Evolutionary conservation across 371 early-diverging fungal genomes (phyloP), one percentile per base, ranked within the genome.

Genomic region (Homolaphlyctis polyrhiza): DNA sequence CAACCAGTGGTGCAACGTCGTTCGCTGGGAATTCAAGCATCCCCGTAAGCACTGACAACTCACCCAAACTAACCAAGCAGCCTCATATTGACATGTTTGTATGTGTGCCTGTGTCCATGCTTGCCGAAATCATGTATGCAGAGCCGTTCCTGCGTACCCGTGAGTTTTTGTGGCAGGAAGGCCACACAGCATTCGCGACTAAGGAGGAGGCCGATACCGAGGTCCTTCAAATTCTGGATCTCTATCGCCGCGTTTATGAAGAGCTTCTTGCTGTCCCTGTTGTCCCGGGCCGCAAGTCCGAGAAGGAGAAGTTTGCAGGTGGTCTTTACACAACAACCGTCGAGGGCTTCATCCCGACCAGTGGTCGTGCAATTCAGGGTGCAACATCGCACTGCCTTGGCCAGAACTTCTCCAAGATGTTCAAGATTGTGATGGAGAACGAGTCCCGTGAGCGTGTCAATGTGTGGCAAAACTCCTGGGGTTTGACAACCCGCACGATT

Each of bases 161-260:
- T 71, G 99, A 99, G 84, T 99, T 99, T 85, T 83, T 99, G 68
- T 99, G 99, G 99, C 99, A 99, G 78, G 99, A 99, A 81, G 99
- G 99, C 55, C 99, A 99, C 84, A 97, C 98, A 36, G 99, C 98
- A 18, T 94, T 95, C 73, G 86, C 96, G 63, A 94, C 89, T 48
- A 86, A 92, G 80, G 88, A 89, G 45, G 95, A 90, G 59, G 97
- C 99, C 50, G 96, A 91, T 74, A 65, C 73, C 33, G 99, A 99
- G 81, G 98, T 97, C 25, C 80, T 76, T 54, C 81, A 94, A 62
- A 96, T 99, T 64, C 78, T 99, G 65, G 95, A 97, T 34, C 82
- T 97, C 58, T 99, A 99, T 79, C 91, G 91, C 60, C 87, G 90
- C 43, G 91, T 99, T 36, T 99, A 99, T 80, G 94, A 90, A 72